Base-by-base conservation (phyloP, 768 basidiomycete genomes). In the Astraeus odoratus region DNA sequence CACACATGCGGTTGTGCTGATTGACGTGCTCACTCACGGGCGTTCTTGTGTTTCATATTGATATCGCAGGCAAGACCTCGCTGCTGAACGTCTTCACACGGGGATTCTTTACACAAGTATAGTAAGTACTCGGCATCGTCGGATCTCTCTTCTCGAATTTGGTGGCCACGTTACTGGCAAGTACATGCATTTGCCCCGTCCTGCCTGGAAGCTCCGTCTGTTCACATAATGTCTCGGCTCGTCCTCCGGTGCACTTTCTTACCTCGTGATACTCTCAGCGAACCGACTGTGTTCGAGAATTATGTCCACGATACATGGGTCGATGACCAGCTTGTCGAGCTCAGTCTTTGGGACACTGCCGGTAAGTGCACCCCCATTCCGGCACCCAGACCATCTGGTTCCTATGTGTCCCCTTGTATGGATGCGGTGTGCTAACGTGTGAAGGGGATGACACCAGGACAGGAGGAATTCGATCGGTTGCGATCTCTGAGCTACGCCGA, bases 291-390 rank as follows among this genome's bases (percentile, higher is more conserved):
- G 4, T 98, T 98, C 54, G 95, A 98, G 66, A 98, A 97, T 68
- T 93, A 95, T 57, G 92, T 95, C 9, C 88, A 94, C 61, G 88
- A 93, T 52, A 71, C 94, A 44, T 74, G 75, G 53, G 80, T 95
- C 22, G 93, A 97, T 52, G 91, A 90, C 26, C 84, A 90, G 55
- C 63, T 77, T 24, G 84, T 97, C 12, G 94, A 98, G 58, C 72
- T 99, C 35, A 90, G 91, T 60, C 61, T 98, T 51, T 98, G 95
- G 95, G 95, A 98, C 62, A 98, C 95, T 36, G 95, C 95, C 36
- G 94, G 95, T 92, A 54, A 48, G 59, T 31, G 48, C 34, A 22
- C 19, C 45, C 31, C 38, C 18, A 27, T 39, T 26, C 15, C 7
- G 23, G 8, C 42, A 10, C 39, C 35, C 31, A 39, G 44, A 26